Evolutionary conservation across 164 flowering plant genomes (phyloP).

Genomic region (Vitis riparia): DNA sequence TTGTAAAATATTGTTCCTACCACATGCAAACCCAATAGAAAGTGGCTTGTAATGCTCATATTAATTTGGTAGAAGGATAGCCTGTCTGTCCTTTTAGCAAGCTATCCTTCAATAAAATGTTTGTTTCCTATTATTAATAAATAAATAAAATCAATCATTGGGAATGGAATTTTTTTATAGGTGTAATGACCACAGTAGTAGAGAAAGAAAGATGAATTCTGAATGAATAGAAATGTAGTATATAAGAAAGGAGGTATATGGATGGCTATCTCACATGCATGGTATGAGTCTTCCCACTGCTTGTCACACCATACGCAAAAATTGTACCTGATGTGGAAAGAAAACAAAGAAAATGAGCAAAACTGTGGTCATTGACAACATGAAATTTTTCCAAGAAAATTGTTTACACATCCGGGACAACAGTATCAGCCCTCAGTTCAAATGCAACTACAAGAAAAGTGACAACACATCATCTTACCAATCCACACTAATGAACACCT

Average conservation of each 20-base stretch:
- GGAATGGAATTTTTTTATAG: neutral
- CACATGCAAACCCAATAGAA: too few relatives aligned
- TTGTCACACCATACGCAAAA: conserved; percentile 97
- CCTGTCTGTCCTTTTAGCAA: too few relatives aligned
- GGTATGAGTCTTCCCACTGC: conserved; percentile 96
- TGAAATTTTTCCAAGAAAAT: neutral
- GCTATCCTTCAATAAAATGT: neutral
- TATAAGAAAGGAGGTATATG: neutral
- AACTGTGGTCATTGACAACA: neutral
- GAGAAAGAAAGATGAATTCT: neutral
- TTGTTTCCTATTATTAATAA: too few relatives aligned
- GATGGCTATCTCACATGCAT: conserved; percentile 70
- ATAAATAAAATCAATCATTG: too few relatives aligned
- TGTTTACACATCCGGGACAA: neutral
- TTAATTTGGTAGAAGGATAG: too few relatives aligned
- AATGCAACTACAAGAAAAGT: neutral
- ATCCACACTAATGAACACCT: too few relatives aligned
- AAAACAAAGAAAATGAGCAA: neutral
- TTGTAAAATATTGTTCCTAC: too few relatives aligned
- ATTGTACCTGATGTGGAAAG: conserved; percentile 61
- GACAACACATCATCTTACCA: too few relatives aligned
- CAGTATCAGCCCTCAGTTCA: neutral
- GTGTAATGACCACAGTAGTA: neutral
- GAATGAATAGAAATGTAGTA: neutral
- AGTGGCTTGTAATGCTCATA: too few relatives aligned